phyloP scores from a whole-genome alignment of 1,139 yeast species.

The Zygoascus sp. region DNA sequence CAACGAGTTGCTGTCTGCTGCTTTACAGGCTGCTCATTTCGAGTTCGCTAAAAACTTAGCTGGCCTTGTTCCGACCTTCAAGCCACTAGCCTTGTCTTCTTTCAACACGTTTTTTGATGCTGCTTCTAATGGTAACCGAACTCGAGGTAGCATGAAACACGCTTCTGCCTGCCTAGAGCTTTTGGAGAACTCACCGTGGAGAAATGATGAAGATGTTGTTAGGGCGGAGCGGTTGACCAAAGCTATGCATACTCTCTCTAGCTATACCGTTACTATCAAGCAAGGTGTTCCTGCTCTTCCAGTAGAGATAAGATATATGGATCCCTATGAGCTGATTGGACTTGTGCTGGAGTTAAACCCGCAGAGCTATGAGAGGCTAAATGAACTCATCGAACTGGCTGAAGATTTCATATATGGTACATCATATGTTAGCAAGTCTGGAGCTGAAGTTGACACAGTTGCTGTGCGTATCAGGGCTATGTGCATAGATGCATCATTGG shows the following conservation, averaged over 20 bases:
- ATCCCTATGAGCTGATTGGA: constrained; percentile 31
- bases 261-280: constrained; percentile 28
- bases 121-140: constrained; percentile 33
- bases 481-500: constrained; percentile 53
- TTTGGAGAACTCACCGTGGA: constrained; percentile 13
- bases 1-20: constrained; percentile 15
- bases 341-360: constrained; percentile 32
- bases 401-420: constrained; percentile 22
- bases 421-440: constrained; percentile 15
- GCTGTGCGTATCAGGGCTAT: constrained; percentile 44
- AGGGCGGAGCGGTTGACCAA: constrained; percentile 26
- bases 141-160: constrained; percentile 31
- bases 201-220: constrained; percentile 13
- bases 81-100: constrained; percentile 21
- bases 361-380: constrained; percentile 29
- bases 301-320: constrained; percentile 22
- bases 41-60: constrained; percentile 20
- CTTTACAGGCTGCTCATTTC: constrained; percentile 21
- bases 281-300: constrained; percentile 32
- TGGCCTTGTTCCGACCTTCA: constrained; percentile 10
- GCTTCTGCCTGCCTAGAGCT: constrained; percentile 28
- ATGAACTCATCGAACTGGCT: constrained; percentile 28
- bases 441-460: constrained; percentile 21
- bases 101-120: constrained; percentile 30
- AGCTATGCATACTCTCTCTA: constrained; percentile 30